Evolutionary conservation across 169 alveolate genomes (phyloP), one percentile per base, ranked within the genome.

Genomic region (Plasmodium gonderi): DNA sequence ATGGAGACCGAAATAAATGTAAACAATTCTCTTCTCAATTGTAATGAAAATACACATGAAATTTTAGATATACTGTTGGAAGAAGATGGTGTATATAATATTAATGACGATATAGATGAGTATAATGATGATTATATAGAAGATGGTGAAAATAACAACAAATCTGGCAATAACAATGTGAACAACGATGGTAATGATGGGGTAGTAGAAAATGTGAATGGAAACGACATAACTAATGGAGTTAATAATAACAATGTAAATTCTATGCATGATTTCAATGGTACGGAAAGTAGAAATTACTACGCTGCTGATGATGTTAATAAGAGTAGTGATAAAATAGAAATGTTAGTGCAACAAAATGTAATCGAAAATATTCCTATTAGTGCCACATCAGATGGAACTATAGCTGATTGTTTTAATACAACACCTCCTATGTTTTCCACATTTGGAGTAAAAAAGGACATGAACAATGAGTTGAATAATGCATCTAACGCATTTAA

Each of bases 21-120:
- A 14, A 79, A 90, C 64, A 90, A 90, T 64, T 77, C 91, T 26
- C 54, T 90, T 29, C 60, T 90, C 36, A 90, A 78, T 45, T 69
- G 94, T 67, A 79, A 90, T 90, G 82, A 76, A 90, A 76, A 90
- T 20, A 79, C 45, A 12, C 90, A 90, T 51, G 83, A 90, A 67
- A 90, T 90, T 29, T 90, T 90, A 33, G 94, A 90, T 78, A 76
- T 67, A 12, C 64, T 90, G 8, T 36, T 64, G 60, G 94, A 90
- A 9, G 94, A 90, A 72, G 94, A 90, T 64, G 94, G 94, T n/a
- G 91, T 67, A 11, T 90, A 90, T 47, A 90, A 90, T 72, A 90
- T 64, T 44, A 90, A 90, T 67, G 94, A 90, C 44, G 94, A 90
- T 65, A 44, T 90, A 47, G 94, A 90, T 45, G 94, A 90, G 51